Evolutionary conservation across 2,329 filamentous ascomycete genomes (phyloP), one percentile per base, ranked within the genome.

Genomic region (Aspergillus oerlinghausenensis): DNA sequence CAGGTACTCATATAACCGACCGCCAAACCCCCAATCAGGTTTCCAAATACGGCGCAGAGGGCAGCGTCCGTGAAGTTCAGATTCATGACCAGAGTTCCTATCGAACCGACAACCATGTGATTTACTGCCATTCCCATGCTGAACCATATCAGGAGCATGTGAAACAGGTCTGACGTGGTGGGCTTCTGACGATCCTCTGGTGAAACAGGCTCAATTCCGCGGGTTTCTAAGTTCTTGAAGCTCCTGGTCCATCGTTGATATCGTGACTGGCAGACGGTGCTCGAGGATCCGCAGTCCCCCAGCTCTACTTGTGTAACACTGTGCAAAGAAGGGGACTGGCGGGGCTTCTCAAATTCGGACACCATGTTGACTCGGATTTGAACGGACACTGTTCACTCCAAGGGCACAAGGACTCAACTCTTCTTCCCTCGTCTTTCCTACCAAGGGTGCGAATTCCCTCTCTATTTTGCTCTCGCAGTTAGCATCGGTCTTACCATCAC

Each of bases 1-100:
- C 69, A 78, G 17, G 67, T 77, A 52, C 70, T 71, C 65, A 77
- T 76, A 59, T 76, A 77, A 4, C 71, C 75, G 25, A 73, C 69
- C 0, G 66, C 64, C n/a, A 65, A 52, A 28, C 65, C 58, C 11
- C 75, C 75, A 9, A 73, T 49, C 8, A 75, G 51, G 8, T 66
- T 70, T 1, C 74, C 75, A 53, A 77, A 71, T 8, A 75, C 57
- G 3, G 69, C 73, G 55, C 73, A 75, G 3, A 74, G 56, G 17
- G 71, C 72, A 8, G 71, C 70, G 62, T 79, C 77, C 4, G 63
- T 63, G 62, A 76, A 77, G 25, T 74, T 72, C 11, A 79, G 63
- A 1, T 65, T 61, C 54, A 75, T 69, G 1, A 74, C 68, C 8
- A 76, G 55, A 4, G 75, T 76, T 6, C 77, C 75, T 21, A 77